Evolutionary conservation across 176 grass and related monocot genomes (phyloP).

Genomic region (Zea luxurians): DNA sequence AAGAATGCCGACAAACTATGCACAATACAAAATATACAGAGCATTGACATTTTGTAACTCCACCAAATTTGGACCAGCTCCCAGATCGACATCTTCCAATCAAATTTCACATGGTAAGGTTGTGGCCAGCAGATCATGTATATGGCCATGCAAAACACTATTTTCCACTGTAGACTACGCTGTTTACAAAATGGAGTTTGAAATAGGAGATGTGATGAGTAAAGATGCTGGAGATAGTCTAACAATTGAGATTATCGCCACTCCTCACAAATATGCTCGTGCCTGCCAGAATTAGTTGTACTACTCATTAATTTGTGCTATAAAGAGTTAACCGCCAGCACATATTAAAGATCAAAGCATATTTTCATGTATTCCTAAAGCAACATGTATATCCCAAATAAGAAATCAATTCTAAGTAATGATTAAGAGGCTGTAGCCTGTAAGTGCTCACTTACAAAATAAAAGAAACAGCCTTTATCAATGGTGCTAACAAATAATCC

Average conservation of each 20-base stretch:
- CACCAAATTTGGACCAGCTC: not conserved
- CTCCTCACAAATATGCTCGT: not conserved
- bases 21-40: not conserved
- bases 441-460: constrained; percentile 23
- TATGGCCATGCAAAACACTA: too few relatives aligned
- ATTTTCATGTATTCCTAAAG: not conserved
- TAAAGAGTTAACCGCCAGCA: not conserved
- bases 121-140: too few relatives aligned
- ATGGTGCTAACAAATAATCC: not conserved
- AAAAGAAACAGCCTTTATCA: not conserved
- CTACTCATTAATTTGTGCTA: not conserved
- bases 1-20: constrained; percentile 2
- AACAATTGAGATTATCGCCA: not conserved
- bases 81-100: constrained; percentile 18
- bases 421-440: constrained; percentile 11
- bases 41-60: constrained; percentile 5
- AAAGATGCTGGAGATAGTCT: too few relatives aligned
- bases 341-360: not conserved
- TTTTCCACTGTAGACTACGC: too few relatives aligned
- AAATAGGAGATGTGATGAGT: too few relatives aligned
- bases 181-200: too few relatives aligned
- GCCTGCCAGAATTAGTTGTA: not conserved
- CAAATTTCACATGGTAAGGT: not conserved
- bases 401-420: constrained; percentile 1
- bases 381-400: constrained; percentile 20